Evolutionary conservation across 1,139 yeast species (phyloP).

Genomic region (Nakaseomyces glabratus): DNA sequence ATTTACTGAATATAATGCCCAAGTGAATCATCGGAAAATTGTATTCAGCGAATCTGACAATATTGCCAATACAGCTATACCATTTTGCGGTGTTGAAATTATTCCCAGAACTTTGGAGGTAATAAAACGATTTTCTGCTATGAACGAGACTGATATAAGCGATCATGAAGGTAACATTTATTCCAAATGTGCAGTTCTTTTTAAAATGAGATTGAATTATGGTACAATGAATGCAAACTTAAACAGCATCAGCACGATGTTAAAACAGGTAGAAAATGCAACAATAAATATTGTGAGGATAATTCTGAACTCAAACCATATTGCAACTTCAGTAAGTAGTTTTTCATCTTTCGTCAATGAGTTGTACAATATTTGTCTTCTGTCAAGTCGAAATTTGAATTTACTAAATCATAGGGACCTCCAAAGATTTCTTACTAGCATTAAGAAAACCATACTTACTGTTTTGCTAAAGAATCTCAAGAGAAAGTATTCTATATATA

Average conservation of each 20-base stretch:
- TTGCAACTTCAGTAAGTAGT: no score
- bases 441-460: no score
- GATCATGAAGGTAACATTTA: neutral
- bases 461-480: no score
- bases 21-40: slow-evolving; percentile 48
- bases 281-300: slow-evolving; percentile 9
- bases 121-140: slow-evolving; percentile 17
- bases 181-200: slow-evolving; percentile 10
- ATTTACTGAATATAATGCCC: slow-evolving; percentile 50
- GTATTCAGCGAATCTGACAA: slow-evolving; percentile 10
- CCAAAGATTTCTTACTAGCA: no score
- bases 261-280: slow-evolving; percentile 18
- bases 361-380: no score
- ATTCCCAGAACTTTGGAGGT: slow-evolving; percentile 17
- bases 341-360: no score
- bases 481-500: no score
- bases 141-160: slow-evolving; percentile 15
- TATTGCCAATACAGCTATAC: slow-evolving; percentile 7
- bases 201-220: slow-evolving; percentile 21
- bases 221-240: slow-evolving; percentile 19
- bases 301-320: neutral
- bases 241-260: slow-evolving; percentile 14
- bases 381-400: no score
- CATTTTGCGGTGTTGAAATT: slow-evolving; percentile 25
- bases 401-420: no score